A percentile compares a stretch with the other conserved stretches of the same genome.
Conservation (phyloP, 495 filamentous ascomycete species). For the Aspergillus olivimuriae region DNA sequence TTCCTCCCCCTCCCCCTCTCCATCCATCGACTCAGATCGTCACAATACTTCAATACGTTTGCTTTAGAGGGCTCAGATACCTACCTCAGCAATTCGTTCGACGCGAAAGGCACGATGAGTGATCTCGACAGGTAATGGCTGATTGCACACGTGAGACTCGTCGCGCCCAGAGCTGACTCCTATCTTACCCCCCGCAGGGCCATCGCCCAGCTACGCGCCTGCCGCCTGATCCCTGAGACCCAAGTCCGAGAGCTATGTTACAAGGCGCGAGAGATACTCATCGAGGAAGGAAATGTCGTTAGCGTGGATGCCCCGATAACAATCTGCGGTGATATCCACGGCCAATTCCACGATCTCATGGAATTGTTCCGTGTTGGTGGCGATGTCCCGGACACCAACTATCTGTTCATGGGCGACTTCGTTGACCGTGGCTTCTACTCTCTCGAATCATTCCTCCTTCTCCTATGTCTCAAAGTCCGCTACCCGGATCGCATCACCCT, state of each 20-base stretch:
- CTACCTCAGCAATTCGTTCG: slow-evolving; percentile 1
- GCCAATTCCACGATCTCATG: slow-evolving; percentile 98
- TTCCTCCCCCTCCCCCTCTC: slow-evolving; percentile 6
- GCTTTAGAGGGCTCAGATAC: too few species aligned
- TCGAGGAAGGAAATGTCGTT: slow-evolving; percentile 97
- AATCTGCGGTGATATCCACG: slow-evolving; percentile 98
- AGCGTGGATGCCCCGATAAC: slow-evolving; percentile 94
- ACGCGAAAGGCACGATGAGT: slow-evolving; percentile 56
- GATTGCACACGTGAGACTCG: too few species aligned
- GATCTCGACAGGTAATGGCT: slow-evolving; percentile 70
- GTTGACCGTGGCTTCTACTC: slow-evolving; percentile 98
- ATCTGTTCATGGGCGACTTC: slow-evolving; percentile 98
- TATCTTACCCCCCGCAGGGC: slow-evolving; percentile 51
- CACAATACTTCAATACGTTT: too few species aligned
- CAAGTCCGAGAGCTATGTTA: slow-evolving; percentile 96
- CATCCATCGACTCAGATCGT: too few species aligned
- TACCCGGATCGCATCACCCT: slow-evolving; percentile 97
- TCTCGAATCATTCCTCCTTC: slow-evolving; percentile 89
- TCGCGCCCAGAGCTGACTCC: slow-evolving; percentile 6
- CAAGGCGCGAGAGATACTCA: slow-evolving; percentile 92
- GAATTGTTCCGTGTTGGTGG: slow-evolving; percentile 95
- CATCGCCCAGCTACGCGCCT: slow-evolving; percentile 88
- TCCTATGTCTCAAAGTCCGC: slow-evolving; percentile 92
- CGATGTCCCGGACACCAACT: slow-evolving; percentile 94
- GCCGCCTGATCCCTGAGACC: slow-evolving; percentile 90